Evolutionary conservation across 2,329 filamentous ascomycete genomes (phyloP), one percentile per base, ranked within the genome.

Genomic region (Sporothrix protearum): DNA sequence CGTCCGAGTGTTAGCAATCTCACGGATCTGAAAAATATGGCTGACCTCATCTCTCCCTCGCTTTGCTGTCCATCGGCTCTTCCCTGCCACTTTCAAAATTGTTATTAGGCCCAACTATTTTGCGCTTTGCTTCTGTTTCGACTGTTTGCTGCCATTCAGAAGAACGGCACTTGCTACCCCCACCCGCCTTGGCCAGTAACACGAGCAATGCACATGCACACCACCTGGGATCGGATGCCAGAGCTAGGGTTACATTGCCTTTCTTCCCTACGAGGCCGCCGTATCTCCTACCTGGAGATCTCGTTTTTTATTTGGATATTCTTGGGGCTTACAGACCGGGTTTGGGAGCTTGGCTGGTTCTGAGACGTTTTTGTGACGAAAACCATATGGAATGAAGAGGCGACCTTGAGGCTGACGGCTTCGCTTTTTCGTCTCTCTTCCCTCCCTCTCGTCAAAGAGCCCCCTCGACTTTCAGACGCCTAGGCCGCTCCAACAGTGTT

Each of bases 1-100:
- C 66, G 49, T 33, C 66, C 66, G 66, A 68, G 19, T 55, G 49
- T 68, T 68, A 68, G 49, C 66, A 68, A 68, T 68, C 66, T 53
- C 28, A 39, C 25, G 8, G 47, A 51, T 36, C 63, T 22, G 22
- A 30, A 22, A 66, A 66, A 3, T 12, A 66, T 12, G 63, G 25
- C 63, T 66, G 63, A 66, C 63, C 25, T 66, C 63, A 49, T 66
- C 63, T 30, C 45, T 36, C 55, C 36, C 30, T 33, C 14, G 14
- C 10, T 33, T 33, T 53, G 49, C 19, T 25, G 49, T 9, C 49
- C 25, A 22, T 49, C 47, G 7, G n/a, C 2, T 42, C 39, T 42
- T 42, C 39, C 39, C 39, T 16, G 42, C 19, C 42, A 2, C 49
- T 53, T 25, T 53, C 49, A 25, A n/a, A 53, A 25, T 14, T 47